Base-by-base conservation (phyloP, 2,329 filamentous ascomycete genomes). In the Ceratocystis colombiana region DNA sequence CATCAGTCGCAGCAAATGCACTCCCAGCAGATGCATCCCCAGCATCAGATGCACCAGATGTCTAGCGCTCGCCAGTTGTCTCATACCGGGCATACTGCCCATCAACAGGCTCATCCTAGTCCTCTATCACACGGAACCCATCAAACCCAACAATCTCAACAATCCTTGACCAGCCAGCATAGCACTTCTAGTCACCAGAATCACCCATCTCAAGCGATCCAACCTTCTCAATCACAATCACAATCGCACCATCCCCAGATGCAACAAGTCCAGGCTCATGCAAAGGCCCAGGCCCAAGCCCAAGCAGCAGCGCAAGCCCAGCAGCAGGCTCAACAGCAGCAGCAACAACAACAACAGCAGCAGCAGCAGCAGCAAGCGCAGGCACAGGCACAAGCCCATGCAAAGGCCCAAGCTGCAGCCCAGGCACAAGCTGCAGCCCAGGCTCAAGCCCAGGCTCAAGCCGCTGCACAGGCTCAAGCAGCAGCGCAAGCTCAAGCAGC, bases 371-470 rank as follows among this genome's bases (percentile, higher is more conserved):
- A 25, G 62, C 67, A n/a, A 30, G 50, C 62, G 5, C 66, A 68
- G 30, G 62, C 64, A 2, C 64, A 66, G 28, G 65, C 65, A 30
- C 68, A 69, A 25, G 66, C 65, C 8, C 65, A 67, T 15, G 61
- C 61, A 10, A 55, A 62, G 15, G 68, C 69, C 15, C 68, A 68
- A 30, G 62, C 63, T 5, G 70, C 69, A n/a, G 70, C 77, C 63
- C 77, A 78, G 70, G 74, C 75, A 28, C 77, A 77, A 64, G 61
- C 22, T 1, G 37, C 64, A 45, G 65, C 65, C 2, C 65, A 66
- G 61, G 45, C 53, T 53, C 68, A 68, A 69, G 73, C 57, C 68
- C 74, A 76, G 30, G 70, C 65, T 53, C 66, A 62, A 20, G 63
- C 63, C 4, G 48, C 45, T 20, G 48, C 22, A 20, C 46, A 17